phyloP scores from a whole-genome alignment of 1,284 basidiomycete species.

The Hymenochaete sp. region DNA sequence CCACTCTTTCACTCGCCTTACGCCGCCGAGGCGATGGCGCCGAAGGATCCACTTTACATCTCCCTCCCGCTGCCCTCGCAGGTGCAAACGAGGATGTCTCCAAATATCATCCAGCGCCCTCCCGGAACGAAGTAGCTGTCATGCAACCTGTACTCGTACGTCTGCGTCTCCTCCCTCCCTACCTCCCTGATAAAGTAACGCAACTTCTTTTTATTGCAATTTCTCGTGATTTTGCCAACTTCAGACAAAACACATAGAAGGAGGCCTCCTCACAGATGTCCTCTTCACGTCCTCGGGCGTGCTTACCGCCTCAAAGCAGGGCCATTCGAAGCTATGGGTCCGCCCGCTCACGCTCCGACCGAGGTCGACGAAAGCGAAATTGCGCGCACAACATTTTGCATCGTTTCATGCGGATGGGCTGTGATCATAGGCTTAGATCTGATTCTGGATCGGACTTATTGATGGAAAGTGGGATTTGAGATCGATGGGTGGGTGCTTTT shows the following conservation, averaged over 20 bases:
- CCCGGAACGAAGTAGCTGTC: conserved; percentile 80
- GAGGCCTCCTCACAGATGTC: conserved; percentile 63
- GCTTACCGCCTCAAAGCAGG: conserved; percentile 66
- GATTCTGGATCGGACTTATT: too few relatives aligned
- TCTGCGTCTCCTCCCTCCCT: conserved; percentile 26
- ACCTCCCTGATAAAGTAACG: too few relatives aligned
- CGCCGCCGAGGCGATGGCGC: conserved; percentile 39
- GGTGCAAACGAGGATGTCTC: conserved; percentile 34
- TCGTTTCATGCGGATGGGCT: background rate
- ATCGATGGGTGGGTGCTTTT: too few relatives aligned
- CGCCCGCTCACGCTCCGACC: conserved; percentile 49
- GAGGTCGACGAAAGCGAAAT: conserved; percentile 10
- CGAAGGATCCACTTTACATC: conserved; percentile 42
- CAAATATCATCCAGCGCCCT: conserved; percentile 78
- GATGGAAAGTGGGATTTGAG: too few relatives aligned
- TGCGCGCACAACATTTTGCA: conserved; percentile 2
- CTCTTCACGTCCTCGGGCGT: conserved; percentile 67
- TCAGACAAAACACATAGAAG: conserved; percentile 72
- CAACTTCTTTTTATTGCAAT: conserved; percentile 5
- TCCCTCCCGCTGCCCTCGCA: conserved; percentile 31
- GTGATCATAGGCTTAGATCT: too few relatives aligned
- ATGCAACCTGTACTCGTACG: conserved; percentile 86
- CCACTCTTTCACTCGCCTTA: conserved; percentile 59
- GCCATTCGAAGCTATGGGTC: conserved; percentile 77
- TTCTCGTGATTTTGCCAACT: conserved; percentile 5